Percentiles rank a stretch among this genome's conserved stretches.
Conservation (phyloP, 2,329 filamentous ascomycete species). For the Fusarium anthophilum region DNA sequence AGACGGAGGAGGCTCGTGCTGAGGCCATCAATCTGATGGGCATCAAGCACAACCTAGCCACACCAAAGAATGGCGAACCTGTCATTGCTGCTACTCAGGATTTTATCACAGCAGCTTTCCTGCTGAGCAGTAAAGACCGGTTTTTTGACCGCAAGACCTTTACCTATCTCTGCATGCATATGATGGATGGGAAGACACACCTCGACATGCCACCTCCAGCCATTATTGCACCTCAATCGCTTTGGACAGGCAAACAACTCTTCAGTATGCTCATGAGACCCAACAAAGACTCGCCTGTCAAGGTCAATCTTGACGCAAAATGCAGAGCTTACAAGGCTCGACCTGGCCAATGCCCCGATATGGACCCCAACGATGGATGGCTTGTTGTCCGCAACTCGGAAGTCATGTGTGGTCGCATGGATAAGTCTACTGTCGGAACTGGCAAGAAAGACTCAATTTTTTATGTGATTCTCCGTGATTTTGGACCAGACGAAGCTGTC, state of each 20-base stretch:
- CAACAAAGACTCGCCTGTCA: constrained; percentile 82
- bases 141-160: constrained; percentile 93
- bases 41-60: constrained; percentile 94
- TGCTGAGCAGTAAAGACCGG: constrained; percentile 90
- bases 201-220: constrained; percentile 89
- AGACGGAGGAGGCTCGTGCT: constrained; percentile 94
- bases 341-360: constrained; percentile 67
- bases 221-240: constrained; percentile 80
- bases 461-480: constrained; percentile 95
- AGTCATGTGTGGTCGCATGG: constrained; percentile 97
- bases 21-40: constrained; percentile 98
- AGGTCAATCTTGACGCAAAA: constrained; percentile 92
- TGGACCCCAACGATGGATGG: constrained; percentile 89
- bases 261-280: constrained; percentile 93
- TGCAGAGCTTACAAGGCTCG: constrained; percentile 81
- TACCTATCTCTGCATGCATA: constrained; percentile 89
- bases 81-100: constrained; percentile 99
- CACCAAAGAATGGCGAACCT: constrained; percentile 96
- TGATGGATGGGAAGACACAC: constrained; percentile 82
- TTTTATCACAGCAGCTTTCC: constrained; percentile 95
- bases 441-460: constrained; percentile 99
- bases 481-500: constrained; percentile 87
- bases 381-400: constrained; percentile 95
- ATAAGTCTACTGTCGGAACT: constrained; percentile 95
- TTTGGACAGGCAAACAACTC: constrained; percentile 96